These are phyloP conservation scores for Kwoniella botswanensis DNA, from an alignment of 768 basidiomycete species.

Conservation along the genomic window DNA sequence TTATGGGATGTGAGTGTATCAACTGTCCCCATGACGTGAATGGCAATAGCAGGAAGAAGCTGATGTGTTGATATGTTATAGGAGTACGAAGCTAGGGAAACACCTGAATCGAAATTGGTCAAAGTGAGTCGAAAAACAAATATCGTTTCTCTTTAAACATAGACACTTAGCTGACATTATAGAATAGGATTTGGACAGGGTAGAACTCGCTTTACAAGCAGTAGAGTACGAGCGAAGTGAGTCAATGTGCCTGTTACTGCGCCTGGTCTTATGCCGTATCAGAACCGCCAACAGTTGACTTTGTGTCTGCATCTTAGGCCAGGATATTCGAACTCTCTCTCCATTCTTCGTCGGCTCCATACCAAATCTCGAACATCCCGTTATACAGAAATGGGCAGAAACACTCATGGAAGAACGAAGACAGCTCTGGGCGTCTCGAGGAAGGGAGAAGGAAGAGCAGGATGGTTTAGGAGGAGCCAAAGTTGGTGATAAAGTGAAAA, in stretches of 20 bases:
- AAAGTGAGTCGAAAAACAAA: constrained; percentile 37
- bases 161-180: neutral
- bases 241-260: too few relatives aligned
- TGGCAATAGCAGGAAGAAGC: neutral
- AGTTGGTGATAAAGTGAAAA: constrained; percentile 18
- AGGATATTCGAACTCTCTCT: constrained; percentile 50
- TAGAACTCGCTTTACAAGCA: constrained; percentile 57
- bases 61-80: constrained; percentile 15
- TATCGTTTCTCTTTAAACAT: neutral
- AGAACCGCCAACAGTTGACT: too few relatives aligned
- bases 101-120: constrained; percentile 59
- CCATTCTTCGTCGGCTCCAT: constrained; percentile 54
- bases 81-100: constrained; percentile 58
- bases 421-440: constrained; percentile 52
- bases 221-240: constrained; percentile 59
- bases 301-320: too few relatives aligned
- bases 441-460: constrained; percentile 41
- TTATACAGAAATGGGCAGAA: constrained; percentile 54
- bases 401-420: constrained; percentile 54
- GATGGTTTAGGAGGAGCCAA: constrained; percentile 40
- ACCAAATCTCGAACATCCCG: constrained; percentile 57
- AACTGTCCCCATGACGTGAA: neutral
- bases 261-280: too few relatives aligned
- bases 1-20: constrained; percentile 55
- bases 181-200: constrained; percentile 54